Base-by-base conservation (phyloP, 345 rosid species). In the Theobroma cacao region DNA sequence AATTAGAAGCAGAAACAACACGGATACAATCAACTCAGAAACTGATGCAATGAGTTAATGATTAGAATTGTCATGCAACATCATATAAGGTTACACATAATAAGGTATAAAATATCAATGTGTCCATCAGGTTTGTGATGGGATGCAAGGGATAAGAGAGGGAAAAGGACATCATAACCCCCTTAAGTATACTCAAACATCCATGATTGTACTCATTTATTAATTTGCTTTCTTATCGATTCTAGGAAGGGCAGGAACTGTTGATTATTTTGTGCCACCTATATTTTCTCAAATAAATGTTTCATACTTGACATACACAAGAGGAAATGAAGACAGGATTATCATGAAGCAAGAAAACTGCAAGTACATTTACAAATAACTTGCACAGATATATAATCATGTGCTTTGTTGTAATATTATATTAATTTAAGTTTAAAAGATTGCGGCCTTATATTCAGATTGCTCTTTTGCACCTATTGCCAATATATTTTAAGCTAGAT, bases 1-100 rank as follows among this genome's bases (percentile, higher is more conserved):
- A 43, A 48, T 76, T 56, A 84, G 84, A 72, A 79, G 76, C 76
- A 74, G 65, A 20, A 59, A 41, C 28, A 77, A 77, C 66, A 40
- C 28, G 52, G 13, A 48, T 71, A 71, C 61, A 31, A 41, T 79
- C 52, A 69, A 30, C 56, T 34, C 20, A 68, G 48, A 73, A 62
- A 75, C 26, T 53, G 66, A 76, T n/a, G 59, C 38, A 41, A 70
- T 36, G 58, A 72, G 75, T 47, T 30, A 53, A 50, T 66, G n/a
- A 47, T 60, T 52, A 75, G 14, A 74, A 59, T 70, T 58, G 1
- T 50, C 43, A 31, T 3, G 52, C 75, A 76, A 71, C 47, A 76
- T 63, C 41, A 50, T 70, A 71, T 20, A 70, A 17, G 56, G 26
- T 64, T 26, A 12, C 34, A 36, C 28, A 18, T 64, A 20, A 10